Conservation (phyloP, 768 basidiomycete genomes). For the Paxillus involutus region DNA sequence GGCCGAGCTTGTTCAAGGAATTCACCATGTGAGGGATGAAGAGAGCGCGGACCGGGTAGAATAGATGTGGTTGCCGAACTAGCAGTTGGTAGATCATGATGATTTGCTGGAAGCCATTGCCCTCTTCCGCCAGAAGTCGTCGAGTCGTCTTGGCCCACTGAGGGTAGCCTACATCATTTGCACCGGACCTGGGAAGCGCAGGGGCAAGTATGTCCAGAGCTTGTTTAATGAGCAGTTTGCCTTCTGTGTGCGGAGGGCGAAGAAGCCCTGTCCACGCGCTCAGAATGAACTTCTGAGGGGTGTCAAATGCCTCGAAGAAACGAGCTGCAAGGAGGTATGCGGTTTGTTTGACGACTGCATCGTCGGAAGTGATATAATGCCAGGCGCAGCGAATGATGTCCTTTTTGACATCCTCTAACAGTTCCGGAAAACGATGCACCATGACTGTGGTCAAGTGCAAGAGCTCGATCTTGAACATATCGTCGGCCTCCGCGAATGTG, state of each 20-base stretch:
- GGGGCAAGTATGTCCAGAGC: constrained; percentile 87
- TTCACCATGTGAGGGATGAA: constrained; percentile 95
- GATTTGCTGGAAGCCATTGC: constrained; percentile 63
- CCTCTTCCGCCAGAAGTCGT: constrained; percentile 86
- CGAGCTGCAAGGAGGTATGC: constrained; percentile 88
- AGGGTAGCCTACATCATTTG: constrained; percentile 57
- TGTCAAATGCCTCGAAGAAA: constrained; percentile 88
- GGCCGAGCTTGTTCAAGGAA: constrained; percentile 85
- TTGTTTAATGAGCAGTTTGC: constrained; percentile 72
- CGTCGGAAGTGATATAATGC: constrained; percentile 83
- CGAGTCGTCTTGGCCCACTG: constrained; percentile 88
- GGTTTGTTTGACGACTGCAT: constrained; percentile 89
- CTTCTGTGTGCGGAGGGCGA: constrained; percentile 77
- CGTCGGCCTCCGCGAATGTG: constrained; percentile 62
- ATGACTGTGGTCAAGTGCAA: constrained; percentile 87
- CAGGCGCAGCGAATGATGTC: constrained; percentile 94
- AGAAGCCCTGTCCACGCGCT: constrained; percentile 90
- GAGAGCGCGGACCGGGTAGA: constrained; percentile 88
- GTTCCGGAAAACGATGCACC: constrained; percentile 78
- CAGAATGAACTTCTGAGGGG: constrained; percentile 87
- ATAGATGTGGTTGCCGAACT: constrained; percentile 85
- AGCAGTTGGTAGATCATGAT: constrained; percentile 89
- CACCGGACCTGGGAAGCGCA: constrained; percentile 65
- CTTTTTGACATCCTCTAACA: constrained; percentile 82
- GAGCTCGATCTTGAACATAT: constrained; percentile 88